These are phyloP conservation scores for Penicillium canescens DNA, from an alignment of 495 filamentous ascomycete genomes.

Conservation along the genomic window DNA sequence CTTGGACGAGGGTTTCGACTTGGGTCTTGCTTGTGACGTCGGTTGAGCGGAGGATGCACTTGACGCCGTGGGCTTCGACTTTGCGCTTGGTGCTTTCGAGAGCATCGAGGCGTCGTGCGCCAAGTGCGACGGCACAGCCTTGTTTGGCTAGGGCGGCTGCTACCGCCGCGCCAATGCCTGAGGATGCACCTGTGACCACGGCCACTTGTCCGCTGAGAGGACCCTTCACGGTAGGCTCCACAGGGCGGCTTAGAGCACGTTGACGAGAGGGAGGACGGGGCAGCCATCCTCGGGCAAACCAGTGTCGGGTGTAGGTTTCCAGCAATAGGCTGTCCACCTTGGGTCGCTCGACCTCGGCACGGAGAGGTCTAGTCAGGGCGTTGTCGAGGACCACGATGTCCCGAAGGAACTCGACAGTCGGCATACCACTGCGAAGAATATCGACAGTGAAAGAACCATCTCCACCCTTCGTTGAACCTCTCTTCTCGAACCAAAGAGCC, in stretches of 20 bases:
- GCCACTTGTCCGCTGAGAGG: slow-evolving; percentile 54
- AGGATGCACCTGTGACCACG: slow-evolving; percentile 51
- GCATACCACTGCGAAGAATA: slow-evolving; percentile 60
- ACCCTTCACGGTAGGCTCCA: slow-evolving; percentile 40
- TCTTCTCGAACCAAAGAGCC: slow-evolving; percentile 58
- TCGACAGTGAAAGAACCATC: slow-evolving; percentile 59
- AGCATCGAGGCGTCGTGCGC: slow-evolving; percentile 59
- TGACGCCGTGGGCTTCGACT: slow-evolving; percentile 48
- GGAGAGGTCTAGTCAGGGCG: slow-evolving; percentile 53
- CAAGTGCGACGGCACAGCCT: slow-evolving; percentile 63
- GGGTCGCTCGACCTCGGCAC: slow-evolving; percentile 56
- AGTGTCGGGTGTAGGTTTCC: slow-evolving; percentile 67
- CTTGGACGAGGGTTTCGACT: slow-evolving; percentile 54
- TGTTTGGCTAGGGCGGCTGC: slow-evolving; percentile 50
- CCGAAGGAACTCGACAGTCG: slow-evolving; percentile 58
- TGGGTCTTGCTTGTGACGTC: slow-evolving; percentile 60
- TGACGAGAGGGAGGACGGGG: slow-evolving; percentile 49
- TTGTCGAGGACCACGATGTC: slow-evolving; percentile 64
- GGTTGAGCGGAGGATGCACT: slow-evolving; percentile 58
- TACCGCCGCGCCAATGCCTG: slow-evolving; percentile 52
- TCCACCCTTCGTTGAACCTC: slow-evolving; percentile 55
- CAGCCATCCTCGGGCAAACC: slow-evolving; percentile 70
- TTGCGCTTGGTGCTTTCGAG: slow-evolving; percentile 57
- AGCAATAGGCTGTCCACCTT: slow-evolving; percentile 60
- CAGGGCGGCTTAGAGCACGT: slow-evolving; percentile 32